Conservation (phyloP, 441 rosid species). For the Daphne laureola region DNA sequence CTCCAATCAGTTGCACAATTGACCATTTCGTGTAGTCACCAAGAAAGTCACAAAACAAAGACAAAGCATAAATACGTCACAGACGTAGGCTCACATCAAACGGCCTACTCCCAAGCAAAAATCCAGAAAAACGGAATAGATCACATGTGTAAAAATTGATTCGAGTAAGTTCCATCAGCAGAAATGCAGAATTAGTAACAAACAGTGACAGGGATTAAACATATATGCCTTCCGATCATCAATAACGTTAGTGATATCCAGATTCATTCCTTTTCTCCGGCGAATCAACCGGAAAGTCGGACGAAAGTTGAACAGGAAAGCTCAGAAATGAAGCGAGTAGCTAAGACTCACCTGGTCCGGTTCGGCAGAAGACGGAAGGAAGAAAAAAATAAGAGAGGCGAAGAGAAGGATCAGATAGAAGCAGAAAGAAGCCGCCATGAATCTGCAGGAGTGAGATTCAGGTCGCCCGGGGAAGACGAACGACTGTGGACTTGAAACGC, state of each 20-base stretch:
- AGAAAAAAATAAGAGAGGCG: background rate
- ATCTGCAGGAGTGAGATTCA: background rate
- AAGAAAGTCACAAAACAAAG: no score
- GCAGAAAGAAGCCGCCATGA: background rate
- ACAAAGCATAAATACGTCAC: no score
- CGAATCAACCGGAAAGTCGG: conserved; percentile 12
- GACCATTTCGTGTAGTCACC: background rate
- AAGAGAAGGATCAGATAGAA: background rate
- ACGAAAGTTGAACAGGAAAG: background rate
- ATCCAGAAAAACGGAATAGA: no score
- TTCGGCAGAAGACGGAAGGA: background rate
- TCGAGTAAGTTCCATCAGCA: no score
- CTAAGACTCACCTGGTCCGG: background rate
- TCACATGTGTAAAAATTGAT: no score
- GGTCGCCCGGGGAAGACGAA: background rate
- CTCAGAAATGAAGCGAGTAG: background rate
- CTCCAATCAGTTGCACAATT: background rate
- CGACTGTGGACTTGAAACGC: no score
- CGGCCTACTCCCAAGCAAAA: no score
- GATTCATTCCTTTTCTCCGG: background rate
- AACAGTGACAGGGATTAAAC: background rate
- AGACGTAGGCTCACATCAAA: no score
- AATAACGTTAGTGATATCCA: background rate
- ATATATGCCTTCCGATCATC: background rate
- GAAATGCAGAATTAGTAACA: no score